phyloP scores from a whole-genome alignment of 805 yeast genomes.

The Wickerhamomyces pijperi region DNA sequence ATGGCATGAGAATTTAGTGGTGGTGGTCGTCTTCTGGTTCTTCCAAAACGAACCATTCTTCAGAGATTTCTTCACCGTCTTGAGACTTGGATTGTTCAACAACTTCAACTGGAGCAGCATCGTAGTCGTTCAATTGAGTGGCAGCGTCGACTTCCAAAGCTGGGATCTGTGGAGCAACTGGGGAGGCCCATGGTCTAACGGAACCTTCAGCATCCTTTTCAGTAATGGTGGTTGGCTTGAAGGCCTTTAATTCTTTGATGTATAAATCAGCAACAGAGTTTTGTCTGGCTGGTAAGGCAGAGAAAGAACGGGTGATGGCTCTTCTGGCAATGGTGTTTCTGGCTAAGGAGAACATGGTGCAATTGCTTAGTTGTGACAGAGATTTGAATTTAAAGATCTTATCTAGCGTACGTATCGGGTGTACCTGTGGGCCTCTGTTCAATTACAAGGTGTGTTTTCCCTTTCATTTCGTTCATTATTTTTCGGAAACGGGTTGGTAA shows the following conservation, averaged over 20 bases:
- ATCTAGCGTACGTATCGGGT: not conserved
- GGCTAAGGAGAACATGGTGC: conserved; percentile 15
- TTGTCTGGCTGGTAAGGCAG: conserved; percentile 23
- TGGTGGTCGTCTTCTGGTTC: conserved; percentile 46
- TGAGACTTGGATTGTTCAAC: conserved; percentile 17
- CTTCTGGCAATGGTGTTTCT: conserved; percentile 16
- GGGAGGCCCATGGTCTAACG: conserved; percentile 76
- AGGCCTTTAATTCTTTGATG: conserved; percentile 75
- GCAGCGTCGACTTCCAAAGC: conserved; percentile 58
- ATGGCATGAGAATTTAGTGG: conserved; percentile 24
- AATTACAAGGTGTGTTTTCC: conserved; percentile 1
- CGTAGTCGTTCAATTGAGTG: conserved; percentile 57
- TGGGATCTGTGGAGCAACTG: conserved; percentile 71
- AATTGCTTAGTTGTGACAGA: not conserved
- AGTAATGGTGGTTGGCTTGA: conserved; percentile 72
- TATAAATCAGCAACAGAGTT: conserved; percentile 77
- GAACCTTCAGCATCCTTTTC: conserved; percentile 67
- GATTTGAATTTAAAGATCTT: too few relatives aligned
- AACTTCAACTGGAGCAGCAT: conserved; percentile 65
- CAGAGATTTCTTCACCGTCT: conserved; percentile 37
- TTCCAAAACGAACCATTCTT: conserved; percentile 74
- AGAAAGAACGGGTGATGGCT: conserved; percentile 24
- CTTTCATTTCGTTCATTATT: not conserved
- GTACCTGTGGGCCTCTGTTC: not conserved
- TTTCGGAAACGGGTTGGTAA: not conserved